Conservation (phyloP, 2,329 filamentous ascomycete species). For the Penicillium occitanis region DNA sequence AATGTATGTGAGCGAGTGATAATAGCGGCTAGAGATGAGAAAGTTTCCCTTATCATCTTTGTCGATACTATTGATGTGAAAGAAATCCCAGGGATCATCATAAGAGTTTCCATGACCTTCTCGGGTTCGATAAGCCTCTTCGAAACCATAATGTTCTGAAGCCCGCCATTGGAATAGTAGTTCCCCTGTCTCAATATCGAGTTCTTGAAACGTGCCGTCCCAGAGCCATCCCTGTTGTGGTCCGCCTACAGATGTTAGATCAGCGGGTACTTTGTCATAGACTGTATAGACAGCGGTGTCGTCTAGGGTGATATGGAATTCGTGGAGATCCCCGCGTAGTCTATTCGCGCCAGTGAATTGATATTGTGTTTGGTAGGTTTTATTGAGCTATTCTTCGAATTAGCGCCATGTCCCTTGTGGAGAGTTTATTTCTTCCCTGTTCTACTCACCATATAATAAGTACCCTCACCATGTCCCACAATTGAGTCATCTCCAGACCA, state of each 20-base stretch:
- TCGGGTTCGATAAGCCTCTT: slow-evolving; percentile 26
- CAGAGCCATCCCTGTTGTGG: slow-evolving; percentile 40
- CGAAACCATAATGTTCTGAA: slow-evolving; percentile 43
- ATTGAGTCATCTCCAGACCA: slow-evolving; percentile 14
- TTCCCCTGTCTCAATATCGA: slow-evolving; percentile 46
- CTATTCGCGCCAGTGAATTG: background rate
- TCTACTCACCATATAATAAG: slow-evolving; percentile 15
- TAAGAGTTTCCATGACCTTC: slow-evolving; percentile 25
- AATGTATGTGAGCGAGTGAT: slow-evolving; percentile 50
- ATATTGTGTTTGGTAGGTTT: slow-evolving; percentile 8
- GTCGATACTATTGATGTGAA: slow-evolving; percentile 58
- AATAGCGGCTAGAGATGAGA: slow-evolving; percentile 54
- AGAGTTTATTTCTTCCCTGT: background rate
- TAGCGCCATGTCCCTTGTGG: background rate
- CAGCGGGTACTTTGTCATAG: slow-evolving; percentile 40
- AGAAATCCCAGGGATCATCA: slow-evolving; percentile 51
- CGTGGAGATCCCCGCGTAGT: slow-evolving; percentile 42
- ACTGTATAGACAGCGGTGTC: slow-evolving; percentile 46
- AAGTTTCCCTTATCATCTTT: slow-evolving; percentile 55
- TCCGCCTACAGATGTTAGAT: slow-evolving; percentile 42
- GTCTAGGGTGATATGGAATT: slow-evolving; percentile 46
- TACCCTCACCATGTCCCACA: slow-evolving; percentile 12
- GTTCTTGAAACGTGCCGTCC: slow-evolving; percentile 47
- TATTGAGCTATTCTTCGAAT: slow-evolving; percentile 4
- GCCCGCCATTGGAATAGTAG: slow-evolving; percentile 51